Base-by-base conservation (phyloP, 495 filamentous ascomycete genomes). In the Trichoderma erinaceum region DNA sequence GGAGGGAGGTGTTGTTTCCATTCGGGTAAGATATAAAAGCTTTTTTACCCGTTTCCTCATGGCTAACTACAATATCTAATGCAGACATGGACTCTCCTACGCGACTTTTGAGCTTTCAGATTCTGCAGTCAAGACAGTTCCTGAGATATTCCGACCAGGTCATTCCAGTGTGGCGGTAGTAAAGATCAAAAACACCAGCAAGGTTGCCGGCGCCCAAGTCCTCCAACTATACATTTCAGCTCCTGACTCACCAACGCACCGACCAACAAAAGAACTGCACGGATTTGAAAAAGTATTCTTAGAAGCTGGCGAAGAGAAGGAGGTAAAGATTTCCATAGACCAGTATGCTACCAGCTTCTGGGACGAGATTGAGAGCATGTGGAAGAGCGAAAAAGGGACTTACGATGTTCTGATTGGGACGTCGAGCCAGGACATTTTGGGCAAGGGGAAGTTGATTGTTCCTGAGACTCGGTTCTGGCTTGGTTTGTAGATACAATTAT, bases 311-410 rank as follows among this genome's bases (percentile, higher is more conserved):
- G 87, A 95, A 82, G 87, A 84, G 3, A 87, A 87, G 76, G 80
- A 84, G 46, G 83, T 93, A n/a, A 75, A 81, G 21, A 81, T 96
- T 0, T 70, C 73, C 11, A 73, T 93, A 4, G 87, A 93, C 71
- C 91, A 89, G 79, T 88, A 91, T 69, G 87, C 91, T 0, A 87
- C 89, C 1, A 91, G 92, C 66, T 96, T 91, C 81, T 96, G 87
- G 78, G 92, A 96, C 70, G 88, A 90, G 69, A 80, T 84, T 41
- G 76, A 88, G 15, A 77, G 80, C 41, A 84, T 82, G 41, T 97
- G 92, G 91, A 85, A 92, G 32, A 88, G 87, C 0, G 92, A 95
- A 76, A 86, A 90, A 78, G 92, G 92, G 0, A 74, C 69, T 18
- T 97, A 92, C 73, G 77, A 85, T 63, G 86, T 91, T 13, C 69